Base-by-base conservation (phyloP, 2,329 filamentous ascomycete genomes). In the Hypomyces perniciosus region DNA sequence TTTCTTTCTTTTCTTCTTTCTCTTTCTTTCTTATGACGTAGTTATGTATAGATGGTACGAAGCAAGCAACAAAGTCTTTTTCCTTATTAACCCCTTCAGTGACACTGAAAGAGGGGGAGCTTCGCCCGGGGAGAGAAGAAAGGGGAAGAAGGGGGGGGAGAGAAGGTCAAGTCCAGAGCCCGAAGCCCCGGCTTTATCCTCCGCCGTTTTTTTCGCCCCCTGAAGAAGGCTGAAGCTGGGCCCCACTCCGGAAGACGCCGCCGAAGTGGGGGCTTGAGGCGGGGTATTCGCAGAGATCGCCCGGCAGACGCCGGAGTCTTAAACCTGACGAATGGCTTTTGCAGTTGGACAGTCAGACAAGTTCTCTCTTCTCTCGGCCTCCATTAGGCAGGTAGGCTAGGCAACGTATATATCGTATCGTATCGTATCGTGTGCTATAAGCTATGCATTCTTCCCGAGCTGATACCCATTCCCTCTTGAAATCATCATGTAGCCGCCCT, bases 221-320 rank as follows among this genome's bases (percentile, higher is more conserved):
- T 12, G 33, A 35, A 12, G 33, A n/a, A n/a, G 12, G 33, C 33
- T 12, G 33, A 8, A 8, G 12, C 33, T 8, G 33, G 33, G 34
- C 37, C 37, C 35, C 48, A 41, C 31, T 28, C 50, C 50, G 50
- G 50, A 52, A 40, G 38, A 48, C 50, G 50, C 50, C 50, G 50
- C 39, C 3, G 13, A 27, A 28, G 47, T 38, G 43, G 50, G 50
- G 40, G 38, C 39, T 27, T 26, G 12, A 27, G 38, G 30, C 44
- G 45, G 50, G 50, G 48, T 39, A 48, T 26, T 31, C 12, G 48
- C 20, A 34, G 38, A 44, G 39, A 33, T 34, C 33, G 27, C 27
- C 34, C 50, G 50, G 50, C 45, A 44, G 44, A 39, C 40, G 50
- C 50, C 50, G 50, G 37, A 20, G 20, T 20, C 20, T 20, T 20